Evolutionary conservation across 2,329 filamentous ascomycete species (phyloP), one percentile per base, ranked within the genome.

Genomic region (Westerdykella aurantiaca): DNA sequence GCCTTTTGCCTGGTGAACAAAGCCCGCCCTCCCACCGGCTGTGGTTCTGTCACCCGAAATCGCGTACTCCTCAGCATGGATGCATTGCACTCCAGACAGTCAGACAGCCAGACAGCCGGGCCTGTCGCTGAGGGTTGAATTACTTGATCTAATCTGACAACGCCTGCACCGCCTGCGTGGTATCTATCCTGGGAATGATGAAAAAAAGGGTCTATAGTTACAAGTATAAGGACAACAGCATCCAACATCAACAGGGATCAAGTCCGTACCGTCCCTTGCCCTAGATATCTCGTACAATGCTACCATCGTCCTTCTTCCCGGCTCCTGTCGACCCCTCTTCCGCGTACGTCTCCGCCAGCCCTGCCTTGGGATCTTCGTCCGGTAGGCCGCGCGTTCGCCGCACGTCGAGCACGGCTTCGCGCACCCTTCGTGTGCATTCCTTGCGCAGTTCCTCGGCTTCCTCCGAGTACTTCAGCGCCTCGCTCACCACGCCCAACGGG

Each of bases 331-430:
- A 64, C 0, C 78, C 78, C 57, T 80, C 80, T 50, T 70, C 67
- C 31, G 78, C 72, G 84, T 88, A 97, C 1, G 89, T 95, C 67
- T 91, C 86, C 0, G 86, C 88, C 22, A 90, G 69, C 7, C 82
- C 85, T 38, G 82, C 78, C 53, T 85, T 83, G 0, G 86, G 82
- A 55, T 95, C 87, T 53, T 94, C 85, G 47, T 95, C 88, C 1
- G 85, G 79, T 49, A 85, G 80, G 1, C 89, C 90, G 45, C 85
- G 71, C 37, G 76, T 76, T 51, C 80, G 75, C 49, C 91, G 78
- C 17, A 97, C 76, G 57, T 88, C 87, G 41, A 91, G 69, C 2
- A 98, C 84, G 63, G 94, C 85, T 43, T 85, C 77, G 39, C 93
- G 77, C 29, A 97, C 80, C 46, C 83, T 78, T 64, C 77, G 76